Evolutionary conservation across 371 early-diverging fungal genomes (phyloP), one percentile per base, ranked within the genome.

Genomic region (Fennellomyces sp.): DNA sequence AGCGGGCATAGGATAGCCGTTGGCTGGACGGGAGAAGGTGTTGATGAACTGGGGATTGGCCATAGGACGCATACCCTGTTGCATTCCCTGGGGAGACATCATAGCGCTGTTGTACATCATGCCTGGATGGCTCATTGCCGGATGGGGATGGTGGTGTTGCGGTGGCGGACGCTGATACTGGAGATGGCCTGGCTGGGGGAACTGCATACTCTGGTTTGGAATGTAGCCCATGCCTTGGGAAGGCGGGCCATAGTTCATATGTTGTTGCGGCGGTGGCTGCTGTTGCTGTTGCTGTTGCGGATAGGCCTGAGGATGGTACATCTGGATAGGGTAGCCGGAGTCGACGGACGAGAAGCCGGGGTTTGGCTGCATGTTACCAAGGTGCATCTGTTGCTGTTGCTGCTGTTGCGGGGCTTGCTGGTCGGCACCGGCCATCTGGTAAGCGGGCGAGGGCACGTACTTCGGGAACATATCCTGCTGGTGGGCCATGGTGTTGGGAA

Each of bases 81-180:
- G 66, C 42, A 50, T 60, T 48, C 47, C 55, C 5, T 63, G 68
- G 7, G 58, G 68, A 5, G 61, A 25, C 60, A 67, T 62, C 58
- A 67, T 61, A 19, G 68, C 54, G 17, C 56, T 66, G 49, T 56
- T 66, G 23, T 58, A 67, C 60, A 67, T 63, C 63, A 67, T 63
- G 41, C 56, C 59, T 23, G 62, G 68, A 52, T 67, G 68, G 38
- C 50, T 41, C 25, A 47, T 45, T 38, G 51, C 33, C n/a, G 52
- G 35, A 59, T 61, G 53, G 28, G 50, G 53, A 1, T 54, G 57
- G 10, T 58, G 64, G 19, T 59, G 63, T 17, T 56, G 62, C 17
- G 29, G 54, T 15, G 56, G 57, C 13, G 39, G 56, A n/a, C 30
- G 56, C 26, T 55, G 63, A 28, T 25, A 52, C 23, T 55, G 47